Conservation (phyloP, 1,139 yeast genomes). For the Saccharomyces uvarum region DNA sequence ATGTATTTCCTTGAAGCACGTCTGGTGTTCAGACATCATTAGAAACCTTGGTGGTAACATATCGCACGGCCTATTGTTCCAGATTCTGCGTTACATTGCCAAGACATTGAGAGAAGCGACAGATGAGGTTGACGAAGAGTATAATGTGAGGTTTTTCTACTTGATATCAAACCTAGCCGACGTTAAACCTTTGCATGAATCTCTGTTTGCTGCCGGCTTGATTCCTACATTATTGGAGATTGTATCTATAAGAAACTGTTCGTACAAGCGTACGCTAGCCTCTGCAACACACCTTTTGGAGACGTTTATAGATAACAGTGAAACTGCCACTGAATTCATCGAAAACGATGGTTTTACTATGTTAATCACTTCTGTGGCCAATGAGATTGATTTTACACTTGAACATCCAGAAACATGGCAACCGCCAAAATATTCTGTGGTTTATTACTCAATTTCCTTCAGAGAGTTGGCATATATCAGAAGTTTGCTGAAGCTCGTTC, state of each 20-base stretch:
- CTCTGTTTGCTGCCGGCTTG: slow-evolving; percentile 62
- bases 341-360: slow-evolving; percentile 57
- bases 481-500: slow-evolving; percentile 51
- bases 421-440: slow-evolving; percentile 48
- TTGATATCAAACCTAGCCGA: slow-evolving; percentile 52
- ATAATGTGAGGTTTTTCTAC: slow-evolving; percentile 48
- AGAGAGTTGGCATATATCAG: slow-evolving; percentile 56
- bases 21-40: slow-evolving; percentile 71
- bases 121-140: slow-evolving; percentile 39
- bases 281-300: slow-evolving; percentile 61
- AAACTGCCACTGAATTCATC: slow-evolving; percentile 51
- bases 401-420: slow-evolving; percentile 47
- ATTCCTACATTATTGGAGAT: slow-evolving; percentile 60
- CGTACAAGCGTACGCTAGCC: slow-evolving; percentile 51
- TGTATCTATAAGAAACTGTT: slow-evolving; percentile 42
- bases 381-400: slow-evolving; percentile 61
- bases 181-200: slow-evolving; percentile 42
- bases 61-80: slow-evolving; percentile 75
- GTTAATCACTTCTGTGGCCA: slow-evolving; percentile 54
- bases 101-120: slow-evolving; percentile 37
- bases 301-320: slow-evolving; percentile 43
- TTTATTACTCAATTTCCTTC: slow-evolving; percentile 53
- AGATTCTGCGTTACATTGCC: slow-evolving; percentile 55
- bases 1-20: slow-evolving; percentile 58
- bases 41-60: slow-evolving; percentile 86